A percentile compares a stretch with the other conserved stretches of the same genome.
Evolutionary conservation across 192 early-diverging fungal genomes (phyloP).

Genomic region (Podila minutissima): DNA sequence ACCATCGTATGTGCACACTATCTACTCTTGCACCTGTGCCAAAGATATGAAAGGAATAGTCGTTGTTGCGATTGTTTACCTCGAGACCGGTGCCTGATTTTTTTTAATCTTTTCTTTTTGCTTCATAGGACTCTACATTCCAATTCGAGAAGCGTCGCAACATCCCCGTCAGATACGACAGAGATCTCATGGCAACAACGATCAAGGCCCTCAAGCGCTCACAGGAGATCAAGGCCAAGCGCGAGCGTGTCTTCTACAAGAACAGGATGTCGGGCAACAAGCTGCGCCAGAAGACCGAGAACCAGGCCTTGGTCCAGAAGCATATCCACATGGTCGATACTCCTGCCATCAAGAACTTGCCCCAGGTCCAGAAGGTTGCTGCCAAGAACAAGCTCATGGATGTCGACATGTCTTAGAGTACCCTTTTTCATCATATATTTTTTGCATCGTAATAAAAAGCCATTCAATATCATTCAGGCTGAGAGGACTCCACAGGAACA

Average conservation of each 20-base stretch:
- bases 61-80: not conserved
- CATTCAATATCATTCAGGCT: too few species aligned
- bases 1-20: constrained; percentile 77
- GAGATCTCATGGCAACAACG: constrained; percentile 96
- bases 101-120: too few species aligned
- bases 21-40: constrained; percentile 2
- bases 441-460: too few species aligned
- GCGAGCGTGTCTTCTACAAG: constrained; percentile 95
- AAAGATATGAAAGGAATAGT: not conserved
- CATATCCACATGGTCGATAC: constrained; percentile 88
- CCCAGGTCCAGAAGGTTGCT: constrained; percentile 72
- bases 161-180: constrained; percentile 97
- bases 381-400: constrained; percentile 62
- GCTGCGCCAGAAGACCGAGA: constrained; percentile 79
- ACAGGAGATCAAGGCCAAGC: constrained; percentile 91
- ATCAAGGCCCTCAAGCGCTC: constrained; percentile 99
- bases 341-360: constrained; percentile 65
- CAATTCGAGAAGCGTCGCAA: constrained; percentile 99
- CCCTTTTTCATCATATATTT: too few species aligned
- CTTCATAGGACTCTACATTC: constrained; percentile 86
- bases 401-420: constrained; percentile 72
- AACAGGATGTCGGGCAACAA: constrained; percentile 90
- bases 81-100: too few species aligned
- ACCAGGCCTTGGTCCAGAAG: constrained; percentile 80
- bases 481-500: too few species aligned